phyloP scores from a whole-genome alignment of 2,329 filamentous ascomycete species.

The Leptographium lundbergii region DNA sequence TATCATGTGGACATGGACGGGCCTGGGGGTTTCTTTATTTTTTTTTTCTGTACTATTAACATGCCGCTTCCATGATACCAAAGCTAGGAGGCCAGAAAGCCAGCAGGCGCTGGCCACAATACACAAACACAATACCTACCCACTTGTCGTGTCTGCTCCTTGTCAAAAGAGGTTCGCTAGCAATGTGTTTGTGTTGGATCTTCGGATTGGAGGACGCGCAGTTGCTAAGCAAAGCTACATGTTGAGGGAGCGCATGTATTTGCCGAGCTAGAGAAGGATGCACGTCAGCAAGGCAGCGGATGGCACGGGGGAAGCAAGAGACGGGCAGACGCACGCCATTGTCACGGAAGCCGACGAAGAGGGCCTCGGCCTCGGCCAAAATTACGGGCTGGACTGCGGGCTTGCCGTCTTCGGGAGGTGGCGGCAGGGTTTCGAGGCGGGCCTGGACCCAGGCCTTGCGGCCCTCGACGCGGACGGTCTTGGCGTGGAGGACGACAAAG shows the following conservation, averaged over 20 bases:
- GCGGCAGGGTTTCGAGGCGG: constrained; percentile 63
- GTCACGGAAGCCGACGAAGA: constrained; percentile 48
- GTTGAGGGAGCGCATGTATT: background rate
- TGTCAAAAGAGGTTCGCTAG: background rate
- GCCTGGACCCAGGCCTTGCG: constrained; percentile 92
- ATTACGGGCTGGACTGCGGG: constrained; percentile 49
- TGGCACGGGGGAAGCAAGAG: background rate
- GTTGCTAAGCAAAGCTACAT: background rate
- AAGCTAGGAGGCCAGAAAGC: background rate
- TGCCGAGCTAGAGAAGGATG: background rate
- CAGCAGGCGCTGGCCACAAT: background rate
- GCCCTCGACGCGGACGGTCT: constrained; percentile 76
- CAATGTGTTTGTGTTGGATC: background rate
- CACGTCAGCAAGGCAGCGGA: background rate
- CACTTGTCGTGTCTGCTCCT: background rate
- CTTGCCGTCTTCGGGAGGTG: constrained; percentile 24
- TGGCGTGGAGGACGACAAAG: constrained; percentile 66
- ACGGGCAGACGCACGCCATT: constrained; percentile 38
- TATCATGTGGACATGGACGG: background rate
- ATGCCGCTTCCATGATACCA: background rate
- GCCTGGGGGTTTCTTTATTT: background rate
- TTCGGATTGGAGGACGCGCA: background rate
- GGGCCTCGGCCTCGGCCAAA: constrained; percentile 68
- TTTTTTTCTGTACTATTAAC: background rate
- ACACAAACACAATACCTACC: background rate